phyloP scores from a whole-genome alignment of 306 rosid species.

The Ormosia semicastrata region DNA sequence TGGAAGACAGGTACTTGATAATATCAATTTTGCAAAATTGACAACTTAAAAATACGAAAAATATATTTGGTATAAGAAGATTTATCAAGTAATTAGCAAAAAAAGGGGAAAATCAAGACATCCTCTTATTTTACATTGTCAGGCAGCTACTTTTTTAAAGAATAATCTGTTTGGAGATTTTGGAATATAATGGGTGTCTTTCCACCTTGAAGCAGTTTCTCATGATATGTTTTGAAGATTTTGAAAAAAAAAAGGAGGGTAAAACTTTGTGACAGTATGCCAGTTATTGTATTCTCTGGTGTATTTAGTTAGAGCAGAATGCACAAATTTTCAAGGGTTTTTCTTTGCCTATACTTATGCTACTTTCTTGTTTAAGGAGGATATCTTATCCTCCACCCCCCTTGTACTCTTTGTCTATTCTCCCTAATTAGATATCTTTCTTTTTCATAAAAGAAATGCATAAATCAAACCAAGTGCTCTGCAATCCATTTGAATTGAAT shows the following conservation, averaged over 20 bases:
- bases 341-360: neutral
- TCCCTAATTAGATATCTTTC: neutral
- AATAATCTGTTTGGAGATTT: neutral
- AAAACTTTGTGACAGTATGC: neutral
- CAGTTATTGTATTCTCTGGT: neutral
- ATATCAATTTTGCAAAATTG: slow-evolving; percentile 13
- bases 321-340: neutral
- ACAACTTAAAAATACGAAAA: neutral
- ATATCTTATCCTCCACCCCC: too few relatives aligned
- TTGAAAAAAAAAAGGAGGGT: neutral
- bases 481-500: neutral
- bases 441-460: neutral
- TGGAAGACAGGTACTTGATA: slow-evolving; percentile 38
- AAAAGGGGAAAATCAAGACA: neutral
- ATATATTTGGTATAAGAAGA: neutral
- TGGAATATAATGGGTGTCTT: neutral
- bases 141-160: neutral
- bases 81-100: neutral
- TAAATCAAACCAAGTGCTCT: neutral
- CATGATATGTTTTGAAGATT: neutral
- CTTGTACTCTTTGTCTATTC: neutral
- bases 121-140: neutral
- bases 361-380: neutral
- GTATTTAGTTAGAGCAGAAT: neutral
- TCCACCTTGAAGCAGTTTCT: neutral